A percentile compares a stretch with the other conserved stretches of the same genome.
Evolutionary conservation across 352 stramenopile genomes (phyloP).

Genomic region (Pythium coloratum): DNA sequence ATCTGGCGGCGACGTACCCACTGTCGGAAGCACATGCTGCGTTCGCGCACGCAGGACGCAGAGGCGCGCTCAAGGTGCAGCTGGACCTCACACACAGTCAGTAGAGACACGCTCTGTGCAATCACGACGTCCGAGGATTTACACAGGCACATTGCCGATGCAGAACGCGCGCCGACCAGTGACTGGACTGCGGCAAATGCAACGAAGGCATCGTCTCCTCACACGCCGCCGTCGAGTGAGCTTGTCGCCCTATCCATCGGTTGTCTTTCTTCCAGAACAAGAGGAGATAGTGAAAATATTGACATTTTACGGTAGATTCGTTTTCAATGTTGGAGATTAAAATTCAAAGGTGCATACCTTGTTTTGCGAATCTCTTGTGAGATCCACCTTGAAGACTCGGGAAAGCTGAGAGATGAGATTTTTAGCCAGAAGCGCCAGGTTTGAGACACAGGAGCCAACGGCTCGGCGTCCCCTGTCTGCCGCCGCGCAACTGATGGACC

Average conservation of each 20-base stretch:
- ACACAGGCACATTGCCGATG: not conserved
- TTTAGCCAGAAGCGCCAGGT: conserved; percentile 5
- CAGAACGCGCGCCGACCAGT: not conserved
- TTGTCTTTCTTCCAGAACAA: not conserved
- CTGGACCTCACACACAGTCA: conserved; percentile 32
- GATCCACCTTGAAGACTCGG: not conserved
- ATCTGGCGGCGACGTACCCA: conserved; percentile 63
- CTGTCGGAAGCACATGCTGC: conserved; percentile 46
- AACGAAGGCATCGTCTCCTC: not conserved
- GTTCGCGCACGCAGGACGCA: conserved; percentile 46
- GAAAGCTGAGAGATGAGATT: conserved; percentile 6
- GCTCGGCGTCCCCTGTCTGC: not conserved
- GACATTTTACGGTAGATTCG: not conserved
- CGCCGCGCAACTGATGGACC: not conserved
- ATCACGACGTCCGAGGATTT: not conserved
- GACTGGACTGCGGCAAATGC: not conserved
- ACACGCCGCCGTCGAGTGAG: not conserved
- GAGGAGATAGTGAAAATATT: too few species aligned
- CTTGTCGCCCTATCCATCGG: not conserved
- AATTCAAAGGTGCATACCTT: not conserved
- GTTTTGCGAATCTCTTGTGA: not conserved
- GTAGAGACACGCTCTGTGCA: conserved; percentile 4
- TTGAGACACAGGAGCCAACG: conserved; percentile 5
- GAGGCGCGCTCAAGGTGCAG: conserved; percentile 66
- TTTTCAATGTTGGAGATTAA: too few species aligned